Conservation (phyloP, 108 stramenopile species). For the Seminavis robusta region DNA sequence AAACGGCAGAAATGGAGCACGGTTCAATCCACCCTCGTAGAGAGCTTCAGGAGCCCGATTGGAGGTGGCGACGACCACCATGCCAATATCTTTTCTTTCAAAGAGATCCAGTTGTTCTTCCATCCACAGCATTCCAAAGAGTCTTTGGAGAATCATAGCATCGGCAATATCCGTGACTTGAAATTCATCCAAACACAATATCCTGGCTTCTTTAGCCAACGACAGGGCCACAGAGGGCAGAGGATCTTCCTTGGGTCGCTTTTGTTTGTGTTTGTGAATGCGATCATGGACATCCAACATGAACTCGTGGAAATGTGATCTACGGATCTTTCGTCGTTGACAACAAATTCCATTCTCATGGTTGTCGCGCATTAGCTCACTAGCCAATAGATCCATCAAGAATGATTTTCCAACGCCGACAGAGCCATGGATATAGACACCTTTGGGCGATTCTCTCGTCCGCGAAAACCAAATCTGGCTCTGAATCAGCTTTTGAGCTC, state of each 20-base stretch:
- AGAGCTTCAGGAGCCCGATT: slow-evolving; percentile 46
- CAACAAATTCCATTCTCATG: neutral
- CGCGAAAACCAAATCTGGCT: no score
- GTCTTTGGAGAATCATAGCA: slow-evolving; percentile 37
- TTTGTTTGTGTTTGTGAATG: slow-evolving; percentile 19
- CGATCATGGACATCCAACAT: slow-evolving; percentile 41
- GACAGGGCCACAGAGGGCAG: slow-evolving; percentile 11
- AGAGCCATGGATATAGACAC: neutral
- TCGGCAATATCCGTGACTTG: slow-evolving; percentile 58
- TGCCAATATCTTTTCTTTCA: slow-evolving; percentile 19
- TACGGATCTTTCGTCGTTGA: no score
- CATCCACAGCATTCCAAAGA: slow-evolving; percentile 22
- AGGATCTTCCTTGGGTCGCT: slow-evolving; percentile 9
- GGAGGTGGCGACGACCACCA: slow-evolving; percentile 54
- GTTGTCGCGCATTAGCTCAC: no score
- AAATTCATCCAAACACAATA: slow-evolving; percentile 47
- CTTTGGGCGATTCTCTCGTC: no score
- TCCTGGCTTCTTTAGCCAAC: slow-evolving; percentile 13
- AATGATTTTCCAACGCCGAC: slow-evolving; percentile 7
- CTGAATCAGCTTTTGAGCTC: no score
- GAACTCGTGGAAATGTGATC: slow-evolving; percentile 53
- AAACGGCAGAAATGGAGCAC: slow-evolving; percentile 51
- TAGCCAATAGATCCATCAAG: slow-evolving; percentile 3
- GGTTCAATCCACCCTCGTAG: slow-evolving; percentile 59
- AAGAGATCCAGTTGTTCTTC: slow-evolving; percentile 8